A percentile compares a stretch with the other conserved stretches of the same genome.
phyloP scores from a whole-genome alignment of 2,329 filamentous ascomycete genomes.

The Shiraia sp. region DNA sequence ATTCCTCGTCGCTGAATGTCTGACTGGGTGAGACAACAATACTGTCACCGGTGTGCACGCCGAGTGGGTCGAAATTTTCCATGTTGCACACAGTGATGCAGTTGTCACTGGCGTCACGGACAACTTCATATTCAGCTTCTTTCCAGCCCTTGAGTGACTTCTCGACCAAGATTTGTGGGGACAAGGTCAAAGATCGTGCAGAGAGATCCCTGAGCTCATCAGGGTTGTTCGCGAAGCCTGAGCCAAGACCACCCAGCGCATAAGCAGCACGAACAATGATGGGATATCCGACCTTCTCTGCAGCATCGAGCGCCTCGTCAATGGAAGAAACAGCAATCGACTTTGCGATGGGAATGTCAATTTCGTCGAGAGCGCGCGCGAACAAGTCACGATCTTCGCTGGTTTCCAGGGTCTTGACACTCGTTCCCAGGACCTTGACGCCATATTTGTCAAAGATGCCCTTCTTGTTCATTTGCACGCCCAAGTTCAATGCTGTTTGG shows the following conservation, averaged over 20 bases:
- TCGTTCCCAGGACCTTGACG: conserved; percentile 94
- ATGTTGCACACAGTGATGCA: conserved; percentile 99
- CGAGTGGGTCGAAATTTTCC: conserved; percentile 98
- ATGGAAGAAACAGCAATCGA: conserved; percentile 90
- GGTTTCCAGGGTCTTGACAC: conserved; percentile 89
- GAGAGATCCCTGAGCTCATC: conserved; percentile 94
- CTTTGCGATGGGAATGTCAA: conserved; percentile 95
- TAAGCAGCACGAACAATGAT: conserved; percentile 98
- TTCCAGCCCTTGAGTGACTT: conserved; percentile 99
- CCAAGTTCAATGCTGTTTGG: conserved; percentile 94
- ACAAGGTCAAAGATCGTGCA: conserved; percentile 87
- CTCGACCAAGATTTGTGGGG: conserved; percentile 95
- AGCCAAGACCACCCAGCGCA: conserved; percentile 92
- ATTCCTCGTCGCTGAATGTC: conserved; percentile 96
- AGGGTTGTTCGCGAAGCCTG: conserved; percentile 90
- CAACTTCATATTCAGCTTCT: conserved; percentile 97
- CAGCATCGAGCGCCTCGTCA: conserved; percentile 88
- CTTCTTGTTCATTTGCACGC: conserved; percentile 95
- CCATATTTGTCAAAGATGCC: conserved; percentile 94
- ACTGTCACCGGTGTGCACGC: conserved; percentile 97
- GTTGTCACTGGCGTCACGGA: conserved; percentile 96
- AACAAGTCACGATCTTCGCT: conserved; percentile 97
- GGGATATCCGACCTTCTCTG: conserved; percentile 86
- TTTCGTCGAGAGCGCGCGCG: conserved; percentile 92
- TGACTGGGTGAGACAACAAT: conserved; percentile 98